phyloP scores from a whole-genome alignment of 176 grass and related monocot genomes.

The Aegilops sharonensis region DNA sequence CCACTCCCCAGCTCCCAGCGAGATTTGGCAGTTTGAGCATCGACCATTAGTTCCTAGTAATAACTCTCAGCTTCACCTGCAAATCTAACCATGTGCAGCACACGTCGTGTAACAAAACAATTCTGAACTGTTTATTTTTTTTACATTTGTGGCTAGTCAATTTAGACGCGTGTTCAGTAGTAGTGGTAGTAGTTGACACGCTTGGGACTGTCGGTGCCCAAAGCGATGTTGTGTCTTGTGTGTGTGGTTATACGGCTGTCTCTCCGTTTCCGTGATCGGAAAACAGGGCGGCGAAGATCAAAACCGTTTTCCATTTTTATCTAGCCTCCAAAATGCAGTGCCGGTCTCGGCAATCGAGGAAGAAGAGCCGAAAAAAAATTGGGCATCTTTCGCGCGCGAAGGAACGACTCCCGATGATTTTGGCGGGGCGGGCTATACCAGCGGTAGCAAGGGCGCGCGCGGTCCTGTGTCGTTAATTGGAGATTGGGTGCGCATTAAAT shows the following conservation, averaged over 20 bases:
- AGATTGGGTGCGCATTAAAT: not conserved
- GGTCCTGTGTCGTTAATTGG: not conserved
- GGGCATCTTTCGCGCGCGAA: constrained; percentile 6
- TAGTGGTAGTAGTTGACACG: not conserved
- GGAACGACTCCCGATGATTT: not conserved
- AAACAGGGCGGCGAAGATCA: not conserved
- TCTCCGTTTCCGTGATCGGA: not conserved
- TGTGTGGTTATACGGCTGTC: not conserved
- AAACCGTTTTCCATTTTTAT: not conserved
- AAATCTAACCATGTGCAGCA: not conserved
- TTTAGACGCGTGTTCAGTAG: not conserved
- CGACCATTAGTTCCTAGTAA: not conserved
- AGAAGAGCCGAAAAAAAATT: not conserved
- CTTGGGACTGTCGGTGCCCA: not conserved
- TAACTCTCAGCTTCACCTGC: not conserved
- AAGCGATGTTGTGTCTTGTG: not conserved
- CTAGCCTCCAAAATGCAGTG: not conserved
- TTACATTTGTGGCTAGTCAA: not conserved
- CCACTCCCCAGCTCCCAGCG: not conserved
- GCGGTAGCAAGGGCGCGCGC: not conserved
- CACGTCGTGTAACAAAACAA: not conserved
- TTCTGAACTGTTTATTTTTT: not conserved
- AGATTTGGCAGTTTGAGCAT: not conserved
- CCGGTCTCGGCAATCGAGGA: not conserved
- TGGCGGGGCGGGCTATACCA: not conserved